A percentile compares a stretch with the other conserved stretches of the same genome.
phyloP scores from a whole-genome alignment of 441 rosid species.

The Pelargonium myrrhifolium region DNA sequence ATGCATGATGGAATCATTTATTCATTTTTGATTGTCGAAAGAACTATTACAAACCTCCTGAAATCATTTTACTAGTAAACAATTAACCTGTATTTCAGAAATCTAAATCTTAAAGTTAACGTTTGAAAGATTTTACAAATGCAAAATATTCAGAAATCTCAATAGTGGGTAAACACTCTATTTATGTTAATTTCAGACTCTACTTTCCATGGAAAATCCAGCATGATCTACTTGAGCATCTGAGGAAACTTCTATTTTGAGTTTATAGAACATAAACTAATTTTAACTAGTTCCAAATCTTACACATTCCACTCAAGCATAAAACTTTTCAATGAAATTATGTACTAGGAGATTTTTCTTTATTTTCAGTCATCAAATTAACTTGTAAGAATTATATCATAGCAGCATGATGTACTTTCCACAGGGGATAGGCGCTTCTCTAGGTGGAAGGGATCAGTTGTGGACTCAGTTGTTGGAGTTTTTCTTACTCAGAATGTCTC shows the following conservation, averaged over 20 bases:
- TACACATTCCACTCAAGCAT: neutral
- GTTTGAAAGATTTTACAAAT: slow-evolving; percentile 22
- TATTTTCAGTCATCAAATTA: neutral
- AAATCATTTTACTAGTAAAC: slow-evolving; percentile 8
- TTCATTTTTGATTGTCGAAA: neutral
- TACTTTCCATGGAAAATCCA: slow-evolving; percentile 42
- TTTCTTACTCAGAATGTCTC: slow-evolving; percentile 99
- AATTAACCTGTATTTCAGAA: neutral
- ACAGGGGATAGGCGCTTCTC: slow-evolving; percentile 98
- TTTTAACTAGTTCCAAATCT: neutral
- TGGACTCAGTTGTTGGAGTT: slow-evolving; percentile 94
- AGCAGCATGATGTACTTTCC: slow-evolving; percentile 21
- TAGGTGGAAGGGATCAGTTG: slow-evolving; percentile 97
- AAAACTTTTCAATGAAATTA: slow-evolving; percentile 4
- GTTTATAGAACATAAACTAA: slow-evolving; percentile 2
- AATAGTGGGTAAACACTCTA: too few relatives aligned
- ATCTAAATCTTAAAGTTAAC: neutral
- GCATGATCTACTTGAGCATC: slow-evolving; percentile 21
- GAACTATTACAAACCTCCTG: slow-evolving; percentile 22
- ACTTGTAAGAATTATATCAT: neutral
- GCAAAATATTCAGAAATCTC: slow-evolving; percentile 11
- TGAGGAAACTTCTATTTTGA: neutral
- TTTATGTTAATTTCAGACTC: slow-evolving; percentile 12
- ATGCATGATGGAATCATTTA: slow-evolving; percentile 12
- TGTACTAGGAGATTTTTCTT: neutral